Evolutionary conservation across 768 basidiomycete species (phyloP).

Genomic region (Kwoniella sp.): DNA sequence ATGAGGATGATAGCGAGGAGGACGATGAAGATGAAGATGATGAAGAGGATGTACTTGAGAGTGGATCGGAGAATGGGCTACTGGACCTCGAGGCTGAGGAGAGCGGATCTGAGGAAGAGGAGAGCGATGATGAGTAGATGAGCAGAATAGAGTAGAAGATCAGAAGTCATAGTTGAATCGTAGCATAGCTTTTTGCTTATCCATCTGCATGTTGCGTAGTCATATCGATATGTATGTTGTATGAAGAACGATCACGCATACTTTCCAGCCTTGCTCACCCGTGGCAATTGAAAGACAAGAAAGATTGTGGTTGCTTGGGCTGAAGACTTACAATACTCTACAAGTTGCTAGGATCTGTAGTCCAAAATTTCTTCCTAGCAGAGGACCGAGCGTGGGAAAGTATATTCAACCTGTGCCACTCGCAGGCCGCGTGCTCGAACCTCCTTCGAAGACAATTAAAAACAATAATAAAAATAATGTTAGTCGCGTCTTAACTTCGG

Average conservation of each 20-base stretch:
- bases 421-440: no score
- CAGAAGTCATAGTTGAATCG: background rate
- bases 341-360: no score
- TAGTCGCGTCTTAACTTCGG: background rate
- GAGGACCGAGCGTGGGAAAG: no score
- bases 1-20: conserved; percentile 57
- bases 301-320: no score
- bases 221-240: conserved; percentile 3
- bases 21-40: conserved; percentile 71
- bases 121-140: conserved; percentile 45
- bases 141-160: background rate
- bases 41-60: conserved; percentile 37
- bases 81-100: conserved; percentile 36
- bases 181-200: no score
- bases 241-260: no score
- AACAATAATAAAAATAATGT: background rate
- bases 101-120: conserved; percentile 58
- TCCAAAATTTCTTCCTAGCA: background rate
- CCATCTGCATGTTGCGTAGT: no score
- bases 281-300: no score
- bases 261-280: no score
- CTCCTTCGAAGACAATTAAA: no score
- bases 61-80: conserved; percentile 35
- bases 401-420: no score
- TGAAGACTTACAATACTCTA: no score